Evolutionary conservation across 176 grass and related monocot genomes (phyloP).

Genomic region (Cymbopogon citratus): DNA sequence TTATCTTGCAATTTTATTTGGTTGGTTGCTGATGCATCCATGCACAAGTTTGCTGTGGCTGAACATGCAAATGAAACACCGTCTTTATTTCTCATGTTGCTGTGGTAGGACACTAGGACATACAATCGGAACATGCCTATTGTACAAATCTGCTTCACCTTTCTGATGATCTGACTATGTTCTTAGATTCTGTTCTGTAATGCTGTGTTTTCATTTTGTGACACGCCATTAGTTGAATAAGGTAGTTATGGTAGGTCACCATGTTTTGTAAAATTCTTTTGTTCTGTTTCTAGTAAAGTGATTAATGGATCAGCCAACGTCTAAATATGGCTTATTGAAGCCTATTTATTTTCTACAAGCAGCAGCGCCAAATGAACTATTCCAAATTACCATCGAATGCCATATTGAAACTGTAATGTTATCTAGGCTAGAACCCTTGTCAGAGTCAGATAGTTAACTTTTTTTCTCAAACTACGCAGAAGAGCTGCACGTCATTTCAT

Average conservation of each 20-base stretch:
- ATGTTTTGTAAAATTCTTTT: neutral
- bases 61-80: constrained; percentile 1
- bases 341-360: neutral
- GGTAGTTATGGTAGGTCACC: neutral
- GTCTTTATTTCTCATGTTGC: neutral
- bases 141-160: neutral
- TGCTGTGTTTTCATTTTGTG: neutral
- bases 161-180: neutral
- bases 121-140: neutral
- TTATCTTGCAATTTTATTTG: constrained; percentile 5
- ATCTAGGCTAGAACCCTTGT: neutral
- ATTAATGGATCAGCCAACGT: neutral
- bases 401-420: neutral
- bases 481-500: too few species aligned
- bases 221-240: neutral
- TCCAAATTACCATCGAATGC: neutral
- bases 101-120: neutral
- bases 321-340: neutral
- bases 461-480: too few species aligned
- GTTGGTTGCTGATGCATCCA: neutral
- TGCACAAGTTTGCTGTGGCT: neutral
- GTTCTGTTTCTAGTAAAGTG: neutral
- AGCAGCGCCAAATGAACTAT: neutral
- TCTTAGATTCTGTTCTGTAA: constrained; percentile 10
- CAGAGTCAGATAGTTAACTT: neutral